These are phyloP conservation scores for Russula ochroleuca DNA, from an alignment of 768 basidiomycete species.

Conservation along the genomic window DNA sequence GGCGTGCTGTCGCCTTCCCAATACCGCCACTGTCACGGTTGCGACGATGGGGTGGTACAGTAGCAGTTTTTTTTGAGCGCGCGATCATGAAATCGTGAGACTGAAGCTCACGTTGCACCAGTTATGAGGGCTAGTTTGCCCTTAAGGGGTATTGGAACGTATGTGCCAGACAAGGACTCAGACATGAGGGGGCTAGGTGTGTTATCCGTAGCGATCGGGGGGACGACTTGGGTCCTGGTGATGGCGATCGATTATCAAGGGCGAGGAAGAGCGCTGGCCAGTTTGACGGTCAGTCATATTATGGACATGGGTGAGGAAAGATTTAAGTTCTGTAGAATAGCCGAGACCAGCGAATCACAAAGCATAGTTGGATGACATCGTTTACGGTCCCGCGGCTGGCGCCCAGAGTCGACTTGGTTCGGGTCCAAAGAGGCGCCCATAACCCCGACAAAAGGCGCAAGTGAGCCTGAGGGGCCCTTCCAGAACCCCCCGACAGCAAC, in stretches of 20 bases:
- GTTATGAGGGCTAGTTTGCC: constrained; percentile 32
- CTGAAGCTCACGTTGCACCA: constrained; percentile 28
- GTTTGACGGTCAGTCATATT: too few species aligned
- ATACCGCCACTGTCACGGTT: constrained; percentile 45
- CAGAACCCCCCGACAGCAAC: not conserved
- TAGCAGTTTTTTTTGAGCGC: constrained; percentile 2
- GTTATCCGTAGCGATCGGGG: constrained; percentile 1
- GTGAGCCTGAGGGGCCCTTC: too few species aligned
- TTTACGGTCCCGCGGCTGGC: too few species aligned
- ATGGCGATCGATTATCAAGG: not conserved
- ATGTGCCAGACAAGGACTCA: constrained; percentile 22
- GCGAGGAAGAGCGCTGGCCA: not conserved
- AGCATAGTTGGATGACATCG: not conserved
- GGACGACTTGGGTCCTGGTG: not conserved
- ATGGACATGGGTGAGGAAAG: too few species aligned
- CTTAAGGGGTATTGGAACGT: constrained; percentile 18
- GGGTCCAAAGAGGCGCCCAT: not conserved
- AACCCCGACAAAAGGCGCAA: constrained; percentile 5
- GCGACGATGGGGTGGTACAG: not conserved
- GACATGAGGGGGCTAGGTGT: constrained; percentile 9
- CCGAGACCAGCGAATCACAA: not conserved
- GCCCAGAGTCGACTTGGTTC: not conserved
- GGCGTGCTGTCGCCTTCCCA: constrained; percentile 46
- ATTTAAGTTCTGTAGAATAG: not conserved
- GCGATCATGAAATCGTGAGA: constrained; percentile 2